Conservation (phyloP, 1,284 basidiomycete genomes). For the Gymnopus androsaceus region DNA sequence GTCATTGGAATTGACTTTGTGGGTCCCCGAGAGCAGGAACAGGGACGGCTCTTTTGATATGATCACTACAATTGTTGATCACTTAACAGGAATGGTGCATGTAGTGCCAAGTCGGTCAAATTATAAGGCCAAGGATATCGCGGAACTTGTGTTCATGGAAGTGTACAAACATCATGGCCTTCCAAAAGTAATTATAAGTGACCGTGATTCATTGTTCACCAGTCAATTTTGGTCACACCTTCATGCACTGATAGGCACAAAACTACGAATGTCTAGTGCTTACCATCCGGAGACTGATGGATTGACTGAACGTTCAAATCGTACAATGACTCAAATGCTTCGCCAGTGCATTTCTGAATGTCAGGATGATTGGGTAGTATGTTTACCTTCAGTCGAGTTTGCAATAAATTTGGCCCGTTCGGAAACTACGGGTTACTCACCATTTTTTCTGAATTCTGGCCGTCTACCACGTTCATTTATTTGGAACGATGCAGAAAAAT, state of each 20-base stretch:
- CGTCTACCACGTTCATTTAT: conserved; percentile 19
- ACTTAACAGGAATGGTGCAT: conserved; percentile 34
- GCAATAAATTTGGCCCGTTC: conserved; percentile 23
- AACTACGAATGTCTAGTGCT: conserved; percentile 34
- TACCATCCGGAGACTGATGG: conserved; percentile 44
- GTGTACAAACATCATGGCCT: conserved; percentile 41
- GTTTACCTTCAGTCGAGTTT: conserved; percentile 27
- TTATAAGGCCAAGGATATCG: conserved; percentile 34
- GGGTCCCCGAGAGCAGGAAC: conserved; percentile 31
- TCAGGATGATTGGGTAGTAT: conserved; percentile 21
- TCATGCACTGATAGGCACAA: conserved; percentile 28
- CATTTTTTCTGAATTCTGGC: conserved; percentile 34
- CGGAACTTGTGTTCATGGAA: conserved; percentile 34
- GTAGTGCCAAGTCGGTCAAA: conserved; percentile 29
- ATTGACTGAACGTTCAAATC: conserved; percentile 30
- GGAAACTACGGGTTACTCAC: conserved; percentile 30
- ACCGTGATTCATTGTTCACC: conserved; percentile 42
- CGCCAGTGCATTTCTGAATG: conserved; percentile 5
- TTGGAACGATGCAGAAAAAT: conserved; percentile 21
- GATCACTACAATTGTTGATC: conserved; percentile 38
- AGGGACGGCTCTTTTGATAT: conserved; percentile 33
- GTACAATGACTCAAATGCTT: conserved; percentile 10
- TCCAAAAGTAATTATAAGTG: conserved; percentile 38
- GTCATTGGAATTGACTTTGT: conserved; percentile 42
- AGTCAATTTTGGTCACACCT: conserved; percentile 40